Percentiles rank a stretch among this genome's conserved stretches.
Conservation (phyloP, 2,329 filamentous ascomycete species). For the Epichloe aotearoae region DNA sequence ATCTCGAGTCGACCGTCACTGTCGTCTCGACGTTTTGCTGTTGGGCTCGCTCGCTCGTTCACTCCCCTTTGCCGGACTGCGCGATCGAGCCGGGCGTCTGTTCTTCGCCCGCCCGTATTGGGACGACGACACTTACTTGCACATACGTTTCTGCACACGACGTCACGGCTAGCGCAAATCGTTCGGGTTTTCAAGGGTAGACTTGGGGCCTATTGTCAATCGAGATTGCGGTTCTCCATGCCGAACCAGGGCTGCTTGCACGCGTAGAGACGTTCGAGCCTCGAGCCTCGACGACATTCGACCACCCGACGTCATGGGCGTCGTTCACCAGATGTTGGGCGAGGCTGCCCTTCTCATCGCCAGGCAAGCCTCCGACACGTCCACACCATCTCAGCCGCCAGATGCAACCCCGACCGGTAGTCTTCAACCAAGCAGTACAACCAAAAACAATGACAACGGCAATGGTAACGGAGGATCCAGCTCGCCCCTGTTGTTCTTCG, state of each 20-base stretch:
- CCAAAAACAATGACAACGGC: constrained; percentile 10
- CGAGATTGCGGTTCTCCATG: constrained; percentile 1
- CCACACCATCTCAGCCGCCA: constrained; percentile 6
- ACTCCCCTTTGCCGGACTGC: neutral
- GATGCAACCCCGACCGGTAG: constrained; percentile 6
- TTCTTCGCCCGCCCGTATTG: neutral
- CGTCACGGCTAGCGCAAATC: neutral
- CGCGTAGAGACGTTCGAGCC: neutral
- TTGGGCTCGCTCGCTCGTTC: neutral
- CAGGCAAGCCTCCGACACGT: constrained; percentile 16
- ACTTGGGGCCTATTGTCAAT: neutral
- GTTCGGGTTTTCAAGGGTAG: too few species aligned
- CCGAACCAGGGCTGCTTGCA: neutral
- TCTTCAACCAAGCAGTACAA: constrained; percentile 6
- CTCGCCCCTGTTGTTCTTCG: constrained; percentile 58
- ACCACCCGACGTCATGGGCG: constrained; percentile 18
- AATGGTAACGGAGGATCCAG: constrained; percentile 19
- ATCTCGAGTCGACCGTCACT: neutral
- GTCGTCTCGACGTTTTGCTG: neutral
- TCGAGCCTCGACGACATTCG: neutral
- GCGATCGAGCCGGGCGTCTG: neutral
- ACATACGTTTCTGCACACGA: neutral
- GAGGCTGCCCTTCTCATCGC: constrained; percentile 24
- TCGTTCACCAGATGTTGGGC: constrained; percentile 23
- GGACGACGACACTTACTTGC: neutral